A percentile compares a stretch with the other conserved stretches of the same genome.
Conservation (phyloP, 2,329 filamentous ascomycete species). For the Chrysoporthe austroafricana region DNA sequence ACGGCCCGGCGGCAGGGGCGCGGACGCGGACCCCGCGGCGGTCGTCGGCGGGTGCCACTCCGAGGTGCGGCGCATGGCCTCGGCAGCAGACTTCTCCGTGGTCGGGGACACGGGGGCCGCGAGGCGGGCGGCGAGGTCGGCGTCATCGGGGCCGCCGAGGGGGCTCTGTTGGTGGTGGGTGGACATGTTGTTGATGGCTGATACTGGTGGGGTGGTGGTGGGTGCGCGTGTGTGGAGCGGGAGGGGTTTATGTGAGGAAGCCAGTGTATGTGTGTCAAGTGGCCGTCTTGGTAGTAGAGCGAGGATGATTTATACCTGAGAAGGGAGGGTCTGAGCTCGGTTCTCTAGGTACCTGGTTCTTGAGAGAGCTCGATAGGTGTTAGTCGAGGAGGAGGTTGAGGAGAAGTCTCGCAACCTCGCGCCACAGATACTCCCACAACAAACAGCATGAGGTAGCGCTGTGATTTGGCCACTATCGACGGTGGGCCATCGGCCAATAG, state of each 20-base stretch:
- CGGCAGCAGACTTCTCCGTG: conserved; percentile 30
- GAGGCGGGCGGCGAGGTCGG: conserved; percentile 30
- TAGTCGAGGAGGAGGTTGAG: too few relatives aligned
- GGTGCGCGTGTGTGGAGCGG: conserved; percentile 1
- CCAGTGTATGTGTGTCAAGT: background rate
- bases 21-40: background rate
- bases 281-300: background rate
- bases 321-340: too few relatives aligned
- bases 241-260: background rate
- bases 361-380: too few relatives aligned
- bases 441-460: background rate
- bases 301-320: too few relatives aligned
- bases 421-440: too few relatives aligned
- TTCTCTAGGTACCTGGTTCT: too few relatives aligned
- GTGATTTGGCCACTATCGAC: too few relatives aligned
- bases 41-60: conserved; percentile 50
- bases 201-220: background rate
- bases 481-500: background rate
- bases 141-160: conserved; percentile 23
- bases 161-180: conserved; percentile 17
- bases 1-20: conserved; percentile 25
- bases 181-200: conserved; percentile 18
- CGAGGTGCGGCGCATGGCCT: conserved; percentile 40
- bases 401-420: too few relatives aligned
- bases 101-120: conserved; percentile 30